Evolutionary conservation across 192 early-diverging fungal genomes (phyloP).

Genomic region (Gaertneriomyces sp.): DNA sequence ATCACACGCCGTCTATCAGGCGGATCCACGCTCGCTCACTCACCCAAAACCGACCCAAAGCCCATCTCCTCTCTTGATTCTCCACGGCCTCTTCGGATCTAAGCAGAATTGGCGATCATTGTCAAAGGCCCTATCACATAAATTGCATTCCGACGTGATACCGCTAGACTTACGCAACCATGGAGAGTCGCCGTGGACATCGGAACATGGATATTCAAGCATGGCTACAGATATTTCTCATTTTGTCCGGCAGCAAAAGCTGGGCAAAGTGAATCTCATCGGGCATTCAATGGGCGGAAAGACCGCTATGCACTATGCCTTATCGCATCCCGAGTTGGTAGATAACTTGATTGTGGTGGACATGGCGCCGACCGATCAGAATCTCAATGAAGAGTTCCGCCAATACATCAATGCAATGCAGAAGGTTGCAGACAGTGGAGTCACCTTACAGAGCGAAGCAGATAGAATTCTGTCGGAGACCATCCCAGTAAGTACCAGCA

Average conservation of each 20-base stretch:
- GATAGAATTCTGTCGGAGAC: conserved; percentile 36
- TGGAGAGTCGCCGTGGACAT: conserved; percentile 76
- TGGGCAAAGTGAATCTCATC: conserved; percentile 60
- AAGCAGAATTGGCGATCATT: conserved; percentile 93
- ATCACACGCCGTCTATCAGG: no score
- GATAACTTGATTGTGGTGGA: conserved; percentile 45
- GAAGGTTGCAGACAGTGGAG: conserved; percentile 24
- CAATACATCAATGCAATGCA: conserved; percentile 33
- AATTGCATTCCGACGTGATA: conserved; percentile 62
- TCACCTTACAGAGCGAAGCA: conserved; percentile 32
- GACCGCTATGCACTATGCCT: conserved; percentile 40
- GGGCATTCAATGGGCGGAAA: conserved; percentile 80
- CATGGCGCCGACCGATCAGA: conserved; percentile 37
- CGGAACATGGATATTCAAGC: conserved; percentile 61
- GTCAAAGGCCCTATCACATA: conserved; percentile 63
- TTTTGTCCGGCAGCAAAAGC: conserved; percentile 62
- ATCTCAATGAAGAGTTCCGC: conserved; percentile 16
- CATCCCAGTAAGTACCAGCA: conserved; percentile 25
- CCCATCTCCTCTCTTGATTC: conserved; percentile 46
- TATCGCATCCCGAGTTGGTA: conserved; percentile 21
- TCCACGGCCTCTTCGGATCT: conserved; percentile 90
- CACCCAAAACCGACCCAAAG: not conserved
- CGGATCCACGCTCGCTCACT: no score
- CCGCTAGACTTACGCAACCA: conserved; percentile 91
- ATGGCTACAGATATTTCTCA: conserved; percentile 75